A percentile compares a stretch with the other conserved stretches of the same genome.
These are phyloP conservation scores for Diospyros lotus DNA, from an alignment of 148 eudicot genomes.

Conservation along the genomic window DNA sequence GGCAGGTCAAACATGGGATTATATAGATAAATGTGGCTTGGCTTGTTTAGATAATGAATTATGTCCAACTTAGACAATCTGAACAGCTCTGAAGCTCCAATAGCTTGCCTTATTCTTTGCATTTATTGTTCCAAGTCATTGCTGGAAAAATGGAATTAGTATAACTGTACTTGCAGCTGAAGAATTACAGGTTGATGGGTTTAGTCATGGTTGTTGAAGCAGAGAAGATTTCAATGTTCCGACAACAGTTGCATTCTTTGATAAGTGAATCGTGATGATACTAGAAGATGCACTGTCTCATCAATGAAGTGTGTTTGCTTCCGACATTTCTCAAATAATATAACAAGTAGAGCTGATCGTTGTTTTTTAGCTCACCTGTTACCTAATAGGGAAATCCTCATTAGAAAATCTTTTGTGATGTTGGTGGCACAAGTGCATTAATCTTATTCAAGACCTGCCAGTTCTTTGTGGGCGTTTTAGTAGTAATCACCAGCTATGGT, in stretches of 20 bases:
- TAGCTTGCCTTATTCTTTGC: neutral
- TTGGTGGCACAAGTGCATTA: neutral
- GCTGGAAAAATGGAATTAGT: neutral
- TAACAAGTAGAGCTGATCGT: neutral
- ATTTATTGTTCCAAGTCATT: neutral
- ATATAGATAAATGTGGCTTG: neutral
- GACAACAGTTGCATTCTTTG: slow-evolving; percentile 53
- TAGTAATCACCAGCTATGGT: neutral
- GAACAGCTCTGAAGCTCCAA: no score
- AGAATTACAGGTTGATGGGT: slow-evolving; percentile 58
- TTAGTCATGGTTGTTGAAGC: slow-evolving; percentile 83
- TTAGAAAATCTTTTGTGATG: neutral
- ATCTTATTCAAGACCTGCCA: neutral
- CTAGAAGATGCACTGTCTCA: neutral
- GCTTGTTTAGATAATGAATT: neutral
- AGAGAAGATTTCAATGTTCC: slow-evolving; percentile 43
- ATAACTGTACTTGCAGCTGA: slow-evolving; percentile 49
- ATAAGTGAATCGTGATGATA: slow-evolving; percentile 47
- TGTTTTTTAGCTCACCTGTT: neutral
- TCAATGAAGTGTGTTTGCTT: neutral
- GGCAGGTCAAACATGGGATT: neutral
- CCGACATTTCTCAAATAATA: neutral
- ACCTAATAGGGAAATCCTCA: neutral
- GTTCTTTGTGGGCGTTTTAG: neutral
- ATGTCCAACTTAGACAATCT: neutral